Base-by-base conservation (phyloP, 805 yeast genomes). In the Wickerhamomyces silvicola region DNA sequence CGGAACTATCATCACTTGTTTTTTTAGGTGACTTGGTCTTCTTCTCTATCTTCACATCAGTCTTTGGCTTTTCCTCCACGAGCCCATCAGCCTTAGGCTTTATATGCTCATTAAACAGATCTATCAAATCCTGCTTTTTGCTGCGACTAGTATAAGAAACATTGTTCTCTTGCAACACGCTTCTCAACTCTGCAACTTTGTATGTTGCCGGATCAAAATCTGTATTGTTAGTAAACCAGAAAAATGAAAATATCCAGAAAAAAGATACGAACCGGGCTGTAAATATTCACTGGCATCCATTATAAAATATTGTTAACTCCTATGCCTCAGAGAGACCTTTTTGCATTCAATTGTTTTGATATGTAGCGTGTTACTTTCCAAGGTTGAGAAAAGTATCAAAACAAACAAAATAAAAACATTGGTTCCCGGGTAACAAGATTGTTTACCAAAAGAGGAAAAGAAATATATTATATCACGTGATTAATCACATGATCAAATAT, bases 191-290 rank as follows among this genome's bases (percentile, higher is more conserved):
- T 4, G 87, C 75, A 15, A 84, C 78, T 31, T 76, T 81, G 42
- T 81, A 60, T 24, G 67, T 60, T 17, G 67, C 59, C 6, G 90
- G 81, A 50, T 86, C 78, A 54, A 83, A 85, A n/a, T 68, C 84
- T 56, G 52, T n/a, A n/a, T 34, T 20, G n/a, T 24, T 10, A 22
- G 25, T n/a, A 10, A 13, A 32, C 27, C 15, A 27, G 30, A 16
- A 14, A 7, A 16, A 23, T 11, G 11, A 13, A 19, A 17, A 5
- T 4, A 6, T 4, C 15, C 12, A 8, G 22, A 15, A 6, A 13
- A 12, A 7, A n/a, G 6, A 19, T 6, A 47, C 59, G 13, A 42
- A 54, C 59, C 62, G 4, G 60, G 57, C 18, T 50, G 49, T 13
- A 65, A 41, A 35, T 64, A 66, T 18, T 56, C 61, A 10, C 39